Percentiles rank a stretch among this genome's conserved stretches.
phyloP scores from a whole-genome alignment of 257 asterid species.

The Solanum rostratum region DNA sequence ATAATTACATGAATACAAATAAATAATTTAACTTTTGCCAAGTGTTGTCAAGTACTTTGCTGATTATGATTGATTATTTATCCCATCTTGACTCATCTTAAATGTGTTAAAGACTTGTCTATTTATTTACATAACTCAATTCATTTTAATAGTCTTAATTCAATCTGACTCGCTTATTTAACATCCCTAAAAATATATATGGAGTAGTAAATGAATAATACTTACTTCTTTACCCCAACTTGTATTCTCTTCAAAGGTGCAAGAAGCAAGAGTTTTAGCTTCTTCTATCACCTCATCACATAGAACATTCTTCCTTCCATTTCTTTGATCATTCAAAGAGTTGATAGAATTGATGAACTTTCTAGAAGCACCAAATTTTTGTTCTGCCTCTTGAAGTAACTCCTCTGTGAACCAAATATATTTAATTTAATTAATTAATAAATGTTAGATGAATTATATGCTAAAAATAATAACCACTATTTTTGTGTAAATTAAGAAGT shows the following conservation, averaged over 20 bases:
- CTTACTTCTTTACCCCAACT: conserved; percentile 75
- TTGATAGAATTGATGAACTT: conserved; percentile 37
- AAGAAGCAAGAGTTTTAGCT: conserved; percentile 56
- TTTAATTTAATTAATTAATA: neutral
- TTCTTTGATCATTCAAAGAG: conserved; percentile 13
- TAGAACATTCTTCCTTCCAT: neutral
- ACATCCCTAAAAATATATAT: neutral
- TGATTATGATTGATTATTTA: neutral
- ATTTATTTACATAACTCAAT: neutral
- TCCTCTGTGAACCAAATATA: conserved; percentile 28
- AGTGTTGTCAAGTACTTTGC: too few species aligned
- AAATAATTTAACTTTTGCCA: neutral
- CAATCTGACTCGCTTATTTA: neutral
- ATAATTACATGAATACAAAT: neutral
- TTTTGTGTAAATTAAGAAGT: neutral
- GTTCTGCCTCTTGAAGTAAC: conserved; percentile 24
- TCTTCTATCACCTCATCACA: conserved; percentile 31
- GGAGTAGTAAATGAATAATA: neutral
- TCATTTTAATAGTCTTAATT: neutral
- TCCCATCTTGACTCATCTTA: neutral
- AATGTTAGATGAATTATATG: neutral
- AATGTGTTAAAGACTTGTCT: neutral
- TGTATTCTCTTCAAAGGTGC: conserved; percentile 58
- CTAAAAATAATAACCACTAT: neutral
- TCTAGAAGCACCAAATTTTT: conserved; percentile 38